phyloP scores from a whole-genome alignment of 2,329 filamentous ascomycete species.

The Drechslerella coelobrocha region DNA sequence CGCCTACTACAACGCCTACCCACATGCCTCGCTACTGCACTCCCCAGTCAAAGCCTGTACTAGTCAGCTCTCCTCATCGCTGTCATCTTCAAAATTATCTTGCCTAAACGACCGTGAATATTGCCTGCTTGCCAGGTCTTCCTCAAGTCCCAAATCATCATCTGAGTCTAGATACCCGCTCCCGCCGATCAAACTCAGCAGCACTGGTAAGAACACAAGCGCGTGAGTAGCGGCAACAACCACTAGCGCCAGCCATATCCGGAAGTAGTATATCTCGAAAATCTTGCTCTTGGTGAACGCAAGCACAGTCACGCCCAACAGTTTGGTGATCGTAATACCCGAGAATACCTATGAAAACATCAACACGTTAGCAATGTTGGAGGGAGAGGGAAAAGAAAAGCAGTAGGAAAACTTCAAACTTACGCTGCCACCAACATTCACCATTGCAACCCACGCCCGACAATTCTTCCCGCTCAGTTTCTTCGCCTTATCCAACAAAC shows the following conservation, averaged over 20 bases:
- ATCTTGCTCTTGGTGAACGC: slow-evolving; percentile 98
- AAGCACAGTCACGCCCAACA: slow-evolving; percentile 87
- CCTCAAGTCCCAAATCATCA: slow-evolving; percentile 84
- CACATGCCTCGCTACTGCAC: slow-evolving; percentile 29
- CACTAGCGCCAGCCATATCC: slow-evolving; percentile 92
- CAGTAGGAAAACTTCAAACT: slow-evolving; percentile 16
- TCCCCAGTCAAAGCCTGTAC: slow-evolving; percentile 37
- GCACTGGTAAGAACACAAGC: slow-evolving; percentile 87
- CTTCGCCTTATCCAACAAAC: slow-evolving; percentile 80
- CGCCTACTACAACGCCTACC: slow-evolving; percentile 1
- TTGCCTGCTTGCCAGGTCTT: slow-evolving; percentile 77
- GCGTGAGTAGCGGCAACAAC: slow-evolving; percentile 87
- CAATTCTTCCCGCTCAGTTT: slow-evolving; percentile 82
- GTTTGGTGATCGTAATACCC: slow-evolving; percentile 94
- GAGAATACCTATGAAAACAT: slow-evolving; percentile 70
- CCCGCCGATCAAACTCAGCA: slow-evolving; percentile 83
- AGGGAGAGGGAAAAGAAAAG: neutral
- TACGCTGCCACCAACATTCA: slow-evolving; percentile 88
- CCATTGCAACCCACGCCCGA: slow-evolving; percentile 87
- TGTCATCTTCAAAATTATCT: slow-evolving; percentile 37
- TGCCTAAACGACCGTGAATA: slow-evolving; percentile 20
- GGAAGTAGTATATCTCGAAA: slow-evolving; percentile 99
- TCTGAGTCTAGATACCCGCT: slow-evolving; percentile 87
- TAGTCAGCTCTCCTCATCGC: slow-evolving; percentile 48
- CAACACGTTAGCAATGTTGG: neutral